A percentile compares a stretch with the other conserved stretches of the same genome.
Conservation (phyloP, 176 grass and related monocot species). For the Musa acuminata region DNA sequence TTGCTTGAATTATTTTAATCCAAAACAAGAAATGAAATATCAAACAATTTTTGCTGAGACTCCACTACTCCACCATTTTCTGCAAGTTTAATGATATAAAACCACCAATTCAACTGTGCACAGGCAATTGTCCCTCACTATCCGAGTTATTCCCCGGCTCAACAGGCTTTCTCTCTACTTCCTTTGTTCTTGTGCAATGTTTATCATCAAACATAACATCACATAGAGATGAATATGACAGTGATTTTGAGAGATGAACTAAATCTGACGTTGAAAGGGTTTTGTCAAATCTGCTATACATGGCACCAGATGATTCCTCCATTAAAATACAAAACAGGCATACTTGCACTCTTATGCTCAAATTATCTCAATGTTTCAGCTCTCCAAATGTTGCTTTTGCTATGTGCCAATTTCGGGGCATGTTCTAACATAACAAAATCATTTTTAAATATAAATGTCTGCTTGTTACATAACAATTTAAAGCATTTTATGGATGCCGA, state of each 20-base stretch:
- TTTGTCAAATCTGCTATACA: background rate
- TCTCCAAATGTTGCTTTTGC: background rate
- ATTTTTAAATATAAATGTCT: background rate
- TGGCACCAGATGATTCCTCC: background rate
- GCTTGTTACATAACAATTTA: slow-evolving; percentile 4
- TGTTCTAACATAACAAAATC: background rate
- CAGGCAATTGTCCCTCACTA: background rate
- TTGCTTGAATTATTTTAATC: background rate
- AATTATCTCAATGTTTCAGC: background rate
- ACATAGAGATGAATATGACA: background rate
- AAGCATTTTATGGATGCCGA: slow-evolving; percentile 1
- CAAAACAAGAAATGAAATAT: background rate
- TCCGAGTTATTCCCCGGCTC: background rate
- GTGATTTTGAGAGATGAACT: background rate
- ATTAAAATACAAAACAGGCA: background rate
- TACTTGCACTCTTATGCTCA: background rate
- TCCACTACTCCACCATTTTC: background rate
- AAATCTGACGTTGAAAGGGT: background rate
- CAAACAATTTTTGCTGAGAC: too few relatives aligned
- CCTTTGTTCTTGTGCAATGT: background rate
- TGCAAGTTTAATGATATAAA: background rate
- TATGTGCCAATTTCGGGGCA: background rate
- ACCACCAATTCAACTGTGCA: background rate
- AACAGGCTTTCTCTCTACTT: background rate
- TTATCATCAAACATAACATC: background rate